Percentiles rank a stretch among this genome's conserved stretches.
Conservation (phyloP, 176 grass and related monocot species). For the Saccharum spontaneum region DNA sequence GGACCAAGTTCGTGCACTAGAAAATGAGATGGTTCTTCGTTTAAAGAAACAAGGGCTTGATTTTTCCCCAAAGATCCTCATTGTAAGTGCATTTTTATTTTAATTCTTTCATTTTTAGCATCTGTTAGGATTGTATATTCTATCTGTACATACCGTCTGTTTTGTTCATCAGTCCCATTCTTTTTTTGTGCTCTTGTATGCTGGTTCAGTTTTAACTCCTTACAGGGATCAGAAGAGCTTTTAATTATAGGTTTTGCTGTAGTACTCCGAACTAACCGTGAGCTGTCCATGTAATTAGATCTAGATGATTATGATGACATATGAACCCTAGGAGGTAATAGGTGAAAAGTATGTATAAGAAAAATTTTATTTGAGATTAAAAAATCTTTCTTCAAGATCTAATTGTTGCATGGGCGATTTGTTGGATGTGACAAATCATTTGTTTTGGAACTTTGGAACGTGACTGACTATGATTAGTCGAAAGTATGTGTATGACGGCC, state of each 20-base stretch:
- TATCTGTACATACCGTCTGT: conserved; percentile 9
- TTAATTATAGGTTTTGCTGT: neutral
- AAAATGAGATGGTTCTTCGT: conserved; percentile 92
- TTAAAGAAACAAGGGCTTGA: conserved; percentile 85
- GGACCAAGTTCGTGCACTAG: conserved; percentile 93
- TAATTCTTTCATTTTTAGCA: conserved; percentile 8
- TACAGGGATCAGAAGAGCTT: neutral
- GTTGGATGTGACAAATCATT: neutral
- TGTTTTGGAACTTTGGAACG: neutral
- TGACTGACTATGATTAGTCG: neutral
- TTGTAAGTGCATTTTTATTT: conserved; percentile 52
- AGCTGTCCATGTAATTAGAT: neutral
- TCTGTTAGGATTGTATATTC: conserved; percentile 1
- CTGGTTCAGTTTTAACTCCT: conserved; percentile 12
- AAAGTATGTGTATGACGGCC: neutral
- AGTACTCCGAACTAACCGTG: neutral
- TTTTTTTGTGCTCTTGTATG: neutral
- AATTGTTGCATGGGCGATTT: neutral
- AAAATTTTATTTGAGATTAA: neutral
- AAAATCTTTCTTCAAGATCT: neutral
- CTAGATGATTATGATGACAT: neutral
- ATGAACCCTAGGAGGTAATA: neutral
- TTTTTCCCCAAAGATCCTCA: conserved; percentile 85
- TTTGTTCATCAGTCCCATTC: neutral
- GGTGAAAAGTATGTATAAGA: neutral